Base-by-base conservation (phyloP, 2,329 filamentous ascomycete genomes). In the Lachnum nothofagi region DNA sequence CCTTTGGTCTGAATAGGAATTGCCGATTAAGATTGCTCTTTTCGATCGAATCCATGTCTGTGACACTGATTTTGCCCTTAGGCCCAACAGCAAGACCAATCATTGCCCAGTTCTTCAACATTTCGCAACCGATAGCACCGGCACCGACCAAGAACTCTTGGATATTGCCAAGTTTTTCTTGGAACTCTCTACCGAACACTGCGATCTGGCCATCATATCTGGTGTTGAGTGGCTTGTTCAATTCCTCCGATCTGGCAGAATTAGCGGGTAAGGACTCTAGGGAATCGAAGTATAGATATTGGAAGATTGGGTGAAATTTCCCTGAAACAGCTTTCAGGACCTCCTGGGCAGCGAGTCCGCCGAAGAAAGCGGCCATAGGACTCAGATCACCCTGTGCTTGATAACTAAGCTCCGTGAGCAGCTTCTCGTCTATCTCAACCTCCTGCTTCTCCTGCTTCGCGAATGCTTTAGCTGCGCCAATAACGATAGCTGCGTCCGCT, bases 91-190 rank as follows among this genome's bases (percentile, higher is more conserved):
- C 91, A 24, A 98, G 76, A 58, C 93, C 93, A 67, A 97, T 95
- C 91, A 98, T 94, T 29, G 94, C 91, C 91, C 93, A 98, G 70
- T 97, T 97, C 80, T 98, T 98, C 59, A 98, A 74, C 86, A 97
- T 98, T 67, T 98, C 93, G 65, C 93, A 98, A 39, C 93, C 93
- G 67, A 98, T 98, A 55, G 94, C 93, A 62, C 93, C 93, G 40
- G 93, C 89, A 59, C 93, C 93, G 49, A 98, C 93, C 47, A 98
- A 77, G 74, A 98, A 98, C 62, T 97, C 83, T 63, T 85, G 93
- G 53, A 93, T 71, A 62, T 96, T 95, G 52, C 85, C 80, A 59
- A 98, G 79, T 76, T 95, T 96, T 44, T 95, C 86, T 69, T 98
- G 93, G 69, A 85, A 98, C 55, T 95, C 88, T 62, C 80, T 85